Evolutionary conservation across 2,329 filamentous ascomycete species (phyloP), one percentile per base, ranked within the genome.

Genomic region (Chaetomium olivaceum): DNA sequence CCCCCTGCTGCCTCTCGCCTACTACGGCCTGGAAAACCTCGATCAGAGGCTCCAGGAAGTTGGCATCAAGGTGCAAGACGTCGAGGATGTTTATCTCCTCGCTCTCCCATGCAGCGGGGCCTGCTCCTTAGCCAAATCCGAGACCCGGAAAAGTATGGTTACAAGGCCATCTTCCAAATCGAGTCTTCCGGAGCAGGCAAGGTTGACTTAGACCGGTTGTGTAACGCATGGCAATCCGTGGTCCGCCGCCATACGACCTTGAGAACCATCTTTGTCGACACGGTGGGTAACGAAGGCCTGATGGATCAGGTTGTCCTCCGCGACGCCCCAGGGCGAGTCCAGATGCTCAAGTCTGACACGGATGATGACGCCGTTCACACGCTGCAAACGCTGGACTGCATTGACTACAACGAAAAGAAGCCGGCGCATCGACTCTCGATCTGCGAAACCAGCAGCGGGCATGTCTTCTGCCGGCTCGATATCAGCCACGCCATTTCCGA

Each of bases 401-500:
- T 71, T 14, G 43, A 71, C 60, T 70, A 67, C 59, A 63, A 52
- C 55, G 67, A 69, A 6, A 69, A 69, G 56, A 67, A 60, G 50
- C 71, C 71, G 5, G 61, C 67, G 1, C 71, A 72, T 27, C 63
- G 67, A 1, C 66, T 73, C 33, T 50, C 67, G 1, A 23, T 72
- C 31, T 71, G 65, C 59, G 63, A 27, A n/a, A 58, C 56, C 6
- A 14, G 39, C 4, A 50, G 4, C 4, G 61, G 69, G 11, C 27
- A 64, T 55, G 50, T 70, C 3, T 65, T 70, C 50, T 73, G 72
- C 50, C 72, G 70, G 29, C 62, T 79, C 11, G 76, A 78, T 21
- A 73, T 79, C 68, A 84, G 80, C 67, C 83, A 85, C 68, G 80
- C 79, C 5, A 80, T 82, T 25, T 81, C 79, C 73, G 83, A 85